Percentiles rank a stretch among this genome's conserved stretches.
Conservation (phyloP, 805 yeast species). For the Suhomyces tanzawaensis region DNA sequence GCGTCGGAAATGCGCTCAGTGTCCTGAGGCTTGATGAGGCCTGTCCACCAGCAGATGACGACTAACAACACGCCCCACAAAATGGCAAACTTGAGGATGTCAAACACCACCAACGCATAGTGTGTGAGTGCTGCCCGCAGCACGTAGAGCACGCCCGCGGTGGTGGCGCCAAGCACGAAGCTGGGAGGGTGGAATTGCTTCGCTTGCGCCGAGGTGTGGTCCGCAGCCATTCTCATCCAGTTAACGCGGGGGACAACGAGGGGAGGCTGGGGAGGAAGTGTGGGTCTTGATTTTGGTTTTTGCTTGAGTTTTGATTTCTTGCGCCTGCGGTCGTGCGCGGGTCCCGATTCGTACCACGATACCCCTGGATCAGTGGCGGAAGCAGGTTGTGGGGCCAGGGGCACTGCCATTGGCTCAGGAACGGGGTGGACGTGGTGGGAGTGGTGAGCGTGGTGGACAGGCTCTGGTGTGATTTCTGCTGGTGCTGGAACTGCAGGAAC, state of each 20-base stretch:
- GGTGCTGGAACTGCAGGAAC: not conserved
- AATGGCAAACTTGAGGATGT: slow-evolving; percentile 21
- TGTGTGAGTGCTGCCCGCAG: slow-evolving; percentile 20
- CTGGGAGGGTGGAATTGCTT: slow-evolving; percentile 23
- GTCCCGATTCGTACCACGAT: slow-evolving; percentile 1
- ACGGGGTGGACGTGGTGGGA: too few species aligned
- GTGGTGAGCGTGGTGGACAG: too few species aligned
- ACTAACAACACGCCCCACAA: slow-evolving; percentile 25
- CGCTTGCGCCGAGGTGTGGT: slow-evolving; percentile 1
- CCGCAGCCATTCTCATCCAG: not conserved
- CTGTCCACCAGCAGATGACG: slow-evolving; percentile 29
- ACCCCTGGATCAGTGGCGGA: not conserved
- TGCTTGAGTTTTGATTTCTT: slow-evolving; percentile 1
- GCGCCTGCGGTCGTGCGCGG: not conserved
- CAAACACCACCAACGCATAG: slow-evolving; percentile 18
- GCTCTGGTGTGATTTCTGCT: not conserved
- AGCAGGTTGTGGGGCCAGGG: not conserved
- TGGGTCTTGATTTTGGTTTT: not conserved
- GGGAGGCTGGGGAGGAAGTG: not conserved
- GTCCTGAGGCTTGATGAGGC: slow-evolving; percentile 20
- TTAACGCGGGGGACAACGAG: not conserved
- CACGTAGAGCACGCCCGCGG: slow-evolving; percentile 22
- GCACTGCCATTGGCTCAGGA: not conserved
- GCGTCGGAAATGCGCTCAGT: slow-evolving; percentile 6
- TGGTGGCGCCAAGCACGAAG: slow-evolving; percentile 26